phyloP scores from a whole-genome alignment of 305 asterid species.

The Fraxinus xanthoxyloides region DNA sequence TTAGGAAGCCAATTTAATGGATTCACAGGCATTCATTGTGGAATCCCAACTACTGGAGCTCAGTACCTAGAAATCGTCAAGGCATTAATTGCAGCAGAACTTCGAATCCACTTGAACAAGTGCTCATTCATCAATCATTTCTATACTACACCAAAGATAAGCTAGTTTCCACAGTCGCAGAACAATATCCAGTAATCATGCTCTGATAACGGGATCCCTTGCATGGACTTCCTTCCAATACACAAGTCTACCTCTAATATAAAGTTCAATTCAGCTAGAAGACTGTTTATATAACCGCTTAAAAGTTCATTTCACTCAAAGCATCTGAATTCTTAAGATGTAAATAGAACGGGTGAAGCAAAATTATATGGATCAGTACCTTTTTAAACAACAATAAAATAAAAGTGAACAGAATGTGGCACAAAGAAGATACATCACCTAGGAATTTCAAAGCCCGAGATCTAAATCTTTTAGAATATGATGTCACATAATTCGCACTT shows the following conservation, averaged over 20 bases:
- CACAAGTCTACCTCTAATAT: not conserved
- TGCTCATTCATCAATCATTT: not conserved
- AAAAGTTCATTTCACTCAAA: not conserved
- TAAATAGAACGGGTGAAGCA: not conserved
- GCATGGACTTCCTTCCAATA: not conserved
- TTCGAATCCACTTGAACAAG: not conserved
- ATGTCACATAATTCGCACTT: not conserved
- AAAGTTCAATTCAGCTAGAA: not conserved
- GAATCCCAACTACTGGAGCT: slow-evolving; percentile 7
- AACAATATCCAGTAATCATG: not conserved
- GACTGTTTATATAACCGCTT: not conserved
- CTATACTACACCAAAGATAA: not conserved
- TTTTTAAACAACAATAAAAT: not conserved
- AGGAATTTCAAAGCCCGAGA: not conserved
- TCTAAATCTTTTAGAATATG: not conserved
- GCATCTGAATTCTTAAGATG: not conserved
- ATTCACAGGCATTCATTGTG: not conserved
- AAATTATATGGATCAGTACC: not conserved
- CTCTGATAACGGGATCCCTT: not conserved
- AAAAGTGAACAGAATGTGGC: not conserved
- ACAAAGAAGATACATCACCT: not conserved
- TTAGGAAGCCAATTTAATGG: slow-evolving; percentile 23
- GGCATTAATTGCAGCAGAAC: not conserved
- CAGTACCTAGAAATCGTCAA: slow-evolving; percentile 3
- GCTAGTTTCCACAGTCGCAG: not conserved